Evolutionary conservation across 163 green algal genomes (phyloP), one percentile per base, ranked within the genome.

Genomic region (Chloroidium sp.): DNA sequence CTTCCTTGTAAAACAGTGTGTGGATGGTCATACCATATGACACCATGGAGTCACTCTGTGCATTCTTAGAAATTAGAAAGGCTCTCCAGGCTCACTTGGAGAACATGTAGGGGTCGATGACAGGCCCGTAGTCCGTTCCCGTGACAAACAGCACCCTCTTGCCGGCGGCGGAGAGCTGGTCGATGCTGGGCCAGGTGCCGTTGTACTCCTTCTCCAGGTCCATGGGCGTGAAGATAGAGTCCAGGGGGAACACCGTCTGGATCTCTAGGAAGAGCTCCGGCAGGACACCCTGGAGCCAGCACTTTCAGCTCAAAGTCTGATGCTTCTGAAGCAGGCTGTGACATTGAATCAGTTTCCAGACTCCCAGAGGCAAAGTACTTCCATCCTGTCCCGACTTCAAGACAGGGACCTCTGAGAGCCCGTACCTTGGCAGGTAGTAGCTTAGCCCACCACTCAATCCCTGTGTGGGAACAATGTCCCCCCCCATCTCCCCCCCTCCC

Each of bases 81-180:
- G 79, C 3, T 67, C 75, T 61, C 76, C 14, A 67, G 3, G 77
- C 78, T 57, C 64, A 87, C 86, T 83, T 88, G 75, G n/a, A 81
- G 85, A 92, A 93, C 6, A 92, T 79, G 36, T 92, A 62, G 3
- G 77, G 67, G 2, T 74, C 62, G 85, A 92, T 93, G 36, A 62
- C 79, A 0, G 64, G 14, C 3, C 91, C 90, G 69, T 94, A 95
- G 85, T 94, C 89, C 2, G 76, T 75, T 10, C 78, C 84, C 72
- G 82, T 91, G 36, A 92, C 82, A 62, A 94, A 78, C 62, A 93
- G 61, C 69, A 94, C 58, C n/a, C 86, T 82, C 81, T 90, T 91
- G 76, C 90, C 90, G 1, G 60, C 8, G 14, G 36, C 59, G 68
- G 84, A n/a, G 69, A 92, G 79, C 62, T 88, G 76, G 61, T 76